phyloP scores from a whole-genome alignment of 805 yeast genomes.

The Candida tibetensis region DNA sequence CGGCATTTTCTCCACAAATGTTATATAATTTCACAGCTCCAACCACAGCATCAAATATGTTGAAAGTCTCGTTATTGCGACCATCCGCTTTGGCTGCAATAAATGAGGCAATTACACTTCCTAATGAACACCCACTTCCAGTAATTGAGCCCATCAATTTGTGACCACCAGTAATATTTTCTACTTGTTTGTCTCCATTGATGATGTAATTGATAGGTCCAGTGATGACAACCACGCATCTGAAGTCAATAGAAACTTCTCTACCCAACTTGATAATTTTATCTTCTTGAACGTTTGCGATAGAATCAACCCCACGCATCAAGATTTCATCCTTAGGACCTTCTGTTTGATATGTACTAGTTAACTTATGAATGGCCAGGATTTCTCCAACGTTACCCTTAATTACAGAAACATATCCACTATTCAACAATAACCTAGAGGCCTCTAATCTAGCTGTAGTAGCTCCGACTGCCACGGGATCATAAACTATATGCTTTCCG shows the following conservation, averaged over 20 bases:
- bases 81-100: constrained; percentile 44
- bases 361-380: constrained; percentile 48
- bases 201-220: constrained; percentile 45
- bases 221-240: constrained; percentile 67
- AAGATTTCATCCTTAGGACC: neutral
- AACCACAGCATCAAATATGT: constrained; percentile 45
- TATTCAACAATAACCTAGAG: constrained; percentile 48
- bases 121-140: constrained; percentile 82
- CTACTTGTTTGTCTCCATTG: constrained; percentile 18
- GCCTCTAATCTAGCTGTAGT: constrained; percentile 52
- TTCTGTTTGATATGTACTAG: constrained; percentile 16
- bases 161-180: constrained; percentile 54
- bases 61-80: constrained; percentile 6
- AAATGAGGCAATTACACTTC: constrained; percentile 63
- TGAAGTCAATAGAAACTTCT: constrained; percentile 48
- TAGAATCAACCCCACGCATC: constrained; percentile 76
- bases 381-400: constrained; percentile 91
- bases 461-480: constrained; percentile 95
- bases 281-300: constrained; percentile 21
- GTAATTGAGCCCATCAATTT: constrained; percentile 64
- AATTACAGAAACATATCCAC: constrained; percentile 62
- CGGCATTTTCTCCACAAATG: constrained; percentile 58
- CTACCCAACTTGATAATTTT: constrained; percentile 41
- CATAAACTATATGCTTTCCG: constrained; percentile 68
- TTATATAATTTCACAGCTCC: constrained; percentile 60